Percentiles rank a stretch among this genome's conserved stretches.
These are phyloP conservation scores for Dactylonectria macrodidyma DNA, from an alignment of 2,329 filamentous ascomycete species.

Conservation along the genomic window DNA sequence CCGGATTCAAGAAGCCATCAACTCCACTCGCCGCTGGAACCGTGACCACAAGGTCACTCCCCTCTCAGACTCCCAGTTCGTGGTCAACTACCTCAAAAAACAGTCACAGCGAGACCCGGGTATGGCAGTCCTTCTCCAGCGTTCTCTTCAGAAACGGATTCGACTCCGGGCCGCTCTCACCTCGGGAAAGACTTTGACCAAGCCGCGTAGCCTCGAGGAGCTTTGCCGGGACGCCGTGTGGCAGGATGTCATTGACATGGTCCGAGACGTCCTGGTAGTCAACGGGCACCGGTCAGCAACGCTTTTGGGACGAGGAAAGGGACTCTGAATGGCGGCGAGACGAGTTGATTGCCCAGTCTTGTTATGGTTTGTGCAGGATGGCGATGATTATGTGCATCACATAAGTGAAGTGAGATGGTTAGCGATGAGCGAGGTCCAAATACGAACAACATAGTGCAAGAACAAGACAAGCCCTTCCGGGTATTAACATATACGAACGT, in stretches of 20 bases:
- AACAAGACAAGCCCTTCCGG: neutral
- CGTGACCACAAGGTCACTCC: constrained; percentile 54
- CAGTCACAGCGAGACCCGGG: constrained; percentile 54
- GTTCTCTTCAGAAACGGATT: constrained; percentile 47
- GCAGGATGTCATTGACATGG: constrained; percentile 53
- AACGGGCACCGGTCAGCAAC: constrained; percentile 40
- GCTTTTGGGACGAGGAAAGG: constrained; percentile 31
- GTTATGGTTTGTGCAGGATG: neutral
- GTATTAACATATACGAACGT: constrained; percentile 28
- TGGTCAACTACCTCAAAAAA: constrained; percentile 52
- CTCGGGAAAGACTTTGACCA: constrained; percentile 15
- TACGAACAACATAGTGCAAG: neutral
- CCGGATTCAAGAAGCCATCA: constrained; percentile 54
- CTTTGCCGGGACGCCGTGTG: constrained; percentile 52
- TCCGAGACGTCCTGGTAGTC: constrained; percentile 50
- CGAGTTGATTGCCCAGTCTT: neutral
- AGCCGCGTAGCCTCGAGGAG: constrained; percentile 51
- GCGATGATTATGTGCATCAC: neutral
- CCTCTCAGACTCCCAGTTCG: constrained; percentile 50
- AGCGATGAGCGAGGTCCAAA: neutral
- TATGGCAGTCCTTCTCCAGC: constrained; percentile 54
- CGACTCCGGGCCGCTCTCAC: constrained; percentile 19
- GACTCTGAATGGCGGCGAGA: neutral
- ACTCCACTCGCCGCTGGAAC: constrained; percentile 58
- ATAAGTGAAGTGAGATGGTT: too few species aligned